A percentile compares a stretch with the other conserved stretches of the same genome.
phyloP scores from a whole-genome alignment of 768 basidiomycete species.

The Phaeotremella skinneri region DNA sequence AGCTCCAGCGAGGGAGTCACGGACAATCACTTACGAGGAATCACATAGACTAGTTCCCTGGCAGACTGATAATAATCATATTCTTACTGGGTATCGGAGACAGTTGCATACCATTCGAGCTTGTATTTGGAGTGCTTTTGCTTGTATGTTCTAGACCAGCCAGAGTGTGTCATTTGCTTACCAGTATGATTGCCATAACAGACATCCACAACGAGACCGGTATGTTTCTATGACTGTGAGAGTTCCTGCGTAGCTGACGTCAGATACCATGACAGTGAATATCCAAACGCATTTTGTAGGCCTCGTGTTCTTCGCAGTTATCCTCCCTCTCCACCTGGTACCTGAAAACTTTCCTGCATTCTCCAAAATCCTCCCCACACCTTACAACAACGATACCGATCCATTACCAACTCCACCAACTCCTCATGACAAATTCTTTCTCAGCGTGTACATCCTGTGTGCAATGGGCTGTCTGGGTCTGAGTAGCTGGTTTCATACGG shows the following conservation, averaged over 20 bases:
- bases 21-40: constrained; percentile 38
- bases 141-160: constrained; percentile 28
- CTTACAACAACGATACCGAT: constrained; percentile 4
- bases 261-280: constrained; percentile 61
- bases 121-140: constrained; percentile 37
- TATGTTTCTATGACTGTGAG: constrained; percentile 10
- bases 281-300: constrained; percentile 79
- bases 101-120: constrained; percentile 24
- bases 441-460: constrained; percentile 66
- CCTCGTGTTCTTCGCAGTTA: constrained; percentile 59
- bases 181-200: constrained; percentile 14
- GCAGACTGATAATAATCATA: constrained; percentile 49
- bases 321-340: constrained; percentile 59
- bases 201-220: constrained; percentile 50
- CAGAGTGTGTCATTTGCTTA: background rate
- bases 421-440: constrained; percentile 62
- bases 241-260: constrained; percentile 6
- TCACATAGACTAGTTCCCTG: constrained; percentile 37
- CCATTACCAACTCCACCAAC: constrained; percentile 52
- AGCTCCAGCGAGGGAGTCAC: background rate
- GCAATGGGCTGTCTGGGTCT: constrained; percentile 71
- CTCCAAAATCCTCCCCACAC: constrained; percentile 11
- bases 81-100: constrained; percentile 42
- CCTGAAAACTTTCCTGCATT: constrained; percentile 36
- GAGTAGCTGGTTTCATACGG: constrained; percentile 72